phyloP scores from a whole-genome alignment of 306 rosid genomes.

The Fragaria ananassa region DNA sequence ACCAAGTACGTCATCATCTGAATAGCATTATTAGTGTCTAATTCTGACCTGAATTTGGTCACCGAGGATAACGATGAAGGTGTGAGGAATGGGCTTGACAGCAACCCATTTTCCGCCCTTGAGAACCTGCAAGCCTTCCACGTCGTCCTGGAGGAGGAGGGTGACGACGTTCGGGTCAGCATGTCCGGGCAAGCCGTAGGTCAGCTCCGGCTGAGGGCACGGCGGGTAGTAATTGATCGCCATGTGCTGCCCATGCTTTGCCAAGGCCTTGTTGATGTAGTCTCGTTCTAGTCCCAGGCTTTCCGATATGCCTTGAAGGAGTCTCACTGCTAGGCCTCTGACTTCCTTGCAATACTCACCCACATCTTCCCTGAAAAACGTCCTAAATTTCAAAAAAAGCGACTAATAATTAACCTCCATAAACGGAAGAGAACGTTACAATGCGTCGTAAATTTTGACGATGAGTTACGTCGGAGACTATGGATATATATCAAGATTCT shows the following conservation, averaged over 20 bases:
- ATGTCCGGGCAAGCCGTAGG: constrained; percentile 29
- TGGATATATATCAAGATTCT: too few relatives aligned
- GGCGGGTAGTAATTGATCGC: constrained; percentile 30
- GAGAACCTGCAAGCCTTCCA: constrained; percentile 29
- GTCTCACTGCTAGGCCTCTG: constrained; percentile 14
- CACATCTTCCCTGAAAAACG: constrained; percentile 9
- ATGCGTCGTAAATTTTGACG: too few relatives aligned
- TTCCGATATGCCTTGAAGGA: constrained; percentile 26
- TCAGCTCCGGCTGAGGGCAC: constrained; percentile 30
- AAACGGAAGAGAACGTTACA: too few relatives aligned
- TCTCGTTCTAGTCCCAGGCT: constrained; percentile 28
- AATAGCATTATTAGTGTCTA: neutral
- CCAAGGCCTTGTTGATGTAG: constrained; percentile 22
- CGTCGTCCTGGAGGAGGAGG: constrained; percentile 33
- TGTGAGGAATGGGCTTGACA: constrained; percentile 25
- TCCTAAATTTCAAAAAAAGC: neutral
- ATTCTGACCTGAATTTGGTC: constrained; percentile 30
- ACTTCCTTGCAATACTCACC: constrained; percentile 17
- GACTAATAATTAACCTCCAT: neutral
- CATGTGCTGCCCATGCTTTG: constrained; percentile 36
- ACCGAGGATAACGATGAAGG: constrained; percentile 25
- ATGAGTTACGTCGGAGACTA: too few relatives aligned
- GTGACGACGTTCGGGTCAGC: constrained; percentile 30
- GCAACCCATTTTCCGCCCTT: constrained; percentile 26
- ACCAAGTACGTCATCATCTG: too few relatives aligned